Evolutionary conservation across 2,329 filamentous ascomycete genomes (phyloP).

Genomic region (Setomelanomma holmii): DNA sequence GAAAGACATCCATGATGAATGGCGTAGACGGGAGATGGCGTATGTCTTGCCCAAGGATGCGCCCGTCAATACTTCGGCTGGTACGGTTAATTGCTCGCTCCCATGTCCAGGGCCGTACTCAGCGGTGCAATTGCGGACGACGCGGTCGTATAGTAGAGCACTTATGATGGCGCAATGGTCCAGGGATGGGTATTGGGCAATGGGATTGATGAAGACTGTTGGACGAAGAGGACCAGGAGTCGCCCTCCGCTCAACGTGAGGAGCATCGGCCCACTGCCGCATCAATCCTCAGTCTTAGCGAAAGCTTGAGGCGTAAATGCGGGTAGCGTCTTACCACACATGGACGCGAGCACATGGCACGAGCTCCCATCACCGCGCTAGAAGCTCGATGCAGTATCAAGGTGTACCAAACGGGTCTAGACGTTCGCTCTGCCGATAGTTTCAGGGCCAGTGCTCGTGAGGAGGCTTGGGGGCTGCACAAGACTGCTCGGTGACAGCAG

Average conservation of each 20-base stretch:
- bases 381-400: constrained; percentile 13
- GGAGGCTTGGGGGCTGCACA: constrained; percentile 12
- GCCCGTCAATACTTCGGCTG: background rate
- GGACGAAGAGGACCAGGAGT: constrained; percentile 7
- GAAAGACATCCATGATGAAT: constrained; percentile 35
- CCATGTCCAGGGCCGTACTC: constrained; percentile 1
- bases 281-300: constrained; percentile 1
- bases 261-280: constrained; percentile 6
- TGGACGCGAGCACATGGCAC: constrained; percentile 22
- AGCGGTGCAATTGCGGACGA: background rate
- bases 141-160: background rate
- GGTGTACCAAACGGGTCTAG: constrained; percentile 15
- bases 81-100: background rate
- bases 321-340: constrained; percentile 5
- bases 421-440: background rate
- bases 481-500: background rate
- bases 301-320: constrained; percentile 11
- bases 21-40: constrained; percentile 4
- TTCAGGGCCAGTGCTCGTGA: constrained; percentile 5
- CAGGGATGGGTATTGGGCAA: constrained; percentile 3
- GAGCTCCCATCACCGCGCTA: constrained; percentile 29
- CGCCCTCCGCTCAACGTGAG: background rate
- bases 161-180: background rate
- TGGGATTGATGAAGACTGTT: background rate
- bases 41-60: background rate